Evolutionary conservation across 768 basidiomycete genomes (phyloP).

Genomic region (Boletus tomentosulus): DNA sequence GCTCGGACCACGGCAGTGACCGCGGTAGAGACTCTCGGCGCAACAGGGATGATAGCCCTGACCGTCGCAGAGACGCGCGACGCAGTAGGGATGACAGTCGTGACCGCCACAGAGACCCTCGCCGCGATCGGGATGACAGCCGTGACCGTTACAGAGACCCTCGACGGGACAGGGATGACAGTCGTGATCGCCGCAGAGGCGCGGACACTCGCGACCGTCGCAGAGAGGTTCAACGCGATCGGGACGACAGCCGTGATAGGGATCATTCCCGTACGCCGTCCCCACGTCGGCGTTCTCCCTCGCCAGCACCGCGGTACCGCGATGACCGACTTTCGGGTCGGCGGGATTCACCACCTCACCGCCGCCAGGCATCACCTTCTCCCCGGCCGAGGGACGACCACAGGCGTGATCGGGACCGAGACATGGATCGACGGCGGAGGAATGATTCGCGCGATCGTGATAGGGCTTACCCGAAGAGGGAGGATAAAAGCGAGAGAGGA

Average conservation of each 20-base stretch:
- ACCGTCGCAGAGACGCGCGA: conserved; percentile 7
- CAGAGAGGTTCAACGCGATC: conserved; percentile 12
- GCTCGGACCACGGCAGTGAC: conserved; percentile 19
- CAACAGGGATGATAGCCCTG: conserved; percentile 13
- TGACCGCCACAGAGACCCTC: not conserved
- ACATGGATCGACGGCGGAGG: conserved; percentile 25
- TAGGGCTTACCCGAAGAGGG: conserved; percentile 13
- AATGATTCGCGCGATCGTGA: conserved; percentile 24
- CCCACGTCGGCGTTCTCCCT: conserved; percentile 26
- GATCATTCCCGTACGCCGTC: conserved; percentile 35
- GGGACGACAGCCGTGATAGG: conserved; percentile 21
- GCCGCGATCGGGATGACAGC: not conserved
- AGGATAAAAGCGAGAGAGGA: conserved; percentile 22
- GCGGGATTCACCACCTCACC: conserved; percentile 24
- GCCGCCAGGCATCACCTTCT: conserved; percentile 19
- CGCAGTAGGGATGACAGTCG: not conserved
- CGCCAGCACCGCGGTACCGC: conserved; percentile 26
- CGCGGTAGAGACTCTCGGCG: conserved; percentile 10
- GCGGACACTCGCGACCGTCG: conserved; percentile 13
- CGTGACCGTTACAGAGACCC: not conserved
- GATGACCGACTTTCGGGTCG: conserved; percentile 20
- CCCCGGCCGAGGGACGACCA: conserved; percentile 17
- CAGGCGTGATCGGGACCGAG: conserved; percentile 20
- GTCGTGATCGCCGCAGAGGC: conserved; percentile 11
- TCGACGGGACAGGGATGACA: conserved; percentile 11